A percentile compares a stretch with the other conserved stretches of the same genome.
These are phyloP conservation scores for Prosopis cineraria DNA, from an alignment of 306 rosid genomes.

Conservation along the genomic window DNA sequence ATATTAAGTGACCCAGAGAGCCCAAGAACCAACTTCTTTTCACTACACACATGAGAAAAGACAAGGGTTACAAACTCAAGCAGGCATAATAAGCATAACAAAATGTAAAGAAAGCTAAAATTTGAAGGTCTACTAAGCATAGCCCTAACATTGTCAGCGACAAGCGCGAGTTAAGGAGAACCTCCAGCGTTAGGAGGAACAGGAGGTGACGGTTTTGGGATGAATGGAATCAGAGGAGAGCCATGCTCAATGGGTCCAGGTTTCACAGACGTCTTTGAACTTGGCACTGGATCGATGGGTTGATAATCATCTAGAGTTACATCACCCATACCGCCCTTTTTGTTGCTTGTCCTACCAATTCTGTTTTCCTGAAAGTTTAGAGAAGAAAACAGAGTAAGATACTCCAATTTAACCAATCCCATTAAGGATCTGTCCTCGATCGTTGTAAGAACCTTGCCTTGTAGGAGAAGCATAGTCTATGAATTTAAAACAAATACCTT, in stretches of 20 bases:
- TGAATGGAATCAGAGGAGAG: conserved; percentile 63
- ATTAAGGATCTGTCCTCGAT: not conserved
- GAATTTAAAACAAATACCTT: conserved; percentile 53
- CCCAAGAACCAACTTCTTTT: not conserved
- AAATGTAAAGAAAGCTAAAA: conserved; percentile 8
- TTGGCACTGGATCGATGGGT: conserved; percentile 66
- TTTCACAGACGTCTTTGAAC: conserved; percentile 44
- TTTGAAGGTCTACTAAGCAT: conserved; percentile 24
- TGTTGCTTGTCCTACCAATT: not conserved
- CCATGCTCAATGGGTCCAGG: conserved; percentile 81
- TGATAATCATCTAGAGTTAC: conserved; percentile 63
- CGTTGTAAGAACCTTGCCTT: not conserved
- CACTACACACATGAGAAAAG: conserved; percentile 15
- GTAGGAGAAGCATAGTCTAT: not conserved
- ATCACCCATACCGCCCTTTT: conserved; percentile 13
- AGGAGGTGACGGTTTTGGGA: conserved; percentile 72
- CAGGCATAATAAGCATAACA: conserved; percentile 14
- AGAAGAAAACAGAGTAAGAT: conserved; percentile 20
- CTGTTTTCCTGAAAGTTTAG: conserved; percentile 51
- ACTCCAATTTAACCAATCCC: not conserved
- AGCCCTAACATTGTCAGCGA: not conserved
- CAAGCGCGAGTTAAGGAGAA: not conserved
- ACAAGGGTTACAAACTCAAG: conserved; percentile 19
- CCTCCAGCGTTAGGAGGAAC: conserved; percentile 37
- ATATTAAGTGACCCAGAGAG: conserved; percentile 1